Percentiles rank a stretch among this genome's conserved stretches.
Evolutionary conservation across 202 grass and related monocot species (phyloP).

Genomic region (Hordeum pubiflorum): DNA sequence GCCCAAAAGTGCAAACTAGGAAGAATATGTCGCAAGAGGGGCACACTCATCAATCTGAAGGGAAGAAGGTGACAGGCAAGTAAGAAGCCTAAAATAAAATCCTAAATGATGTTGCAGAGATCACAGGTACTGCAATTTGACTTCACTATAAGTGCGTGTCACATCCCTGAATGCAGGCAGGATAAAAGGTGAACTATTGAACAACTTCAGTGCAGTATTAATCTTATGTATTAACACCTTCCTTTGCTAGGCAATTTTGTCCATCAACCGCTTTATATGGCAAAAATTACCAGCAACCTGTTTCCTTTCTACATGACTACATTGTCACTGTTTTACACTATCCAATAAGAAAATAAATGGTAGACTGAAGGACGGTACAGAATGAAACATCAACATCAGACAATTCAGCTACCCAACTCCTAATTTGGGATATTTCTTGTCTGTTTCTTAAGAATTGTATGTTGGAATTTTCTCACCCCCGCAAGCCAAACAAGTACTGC

Average conservation of each 20-base stretch:
- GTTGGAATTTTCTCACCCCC: background rate
- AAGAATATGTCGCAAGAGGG: no score
- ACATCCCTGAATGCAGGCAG: background rate
- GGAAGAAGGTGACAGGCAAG: background rate
- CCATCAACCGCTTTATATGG: background rate
- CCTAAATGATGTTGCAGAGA: background rate
- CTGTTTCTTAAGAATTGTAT: constrained; percentile 18
- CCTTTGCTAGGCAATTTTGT: background rate
- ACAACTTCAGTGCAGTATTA: background rate
- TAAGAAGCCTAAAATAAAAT: background rate
- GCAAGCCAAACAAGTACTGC: background rate
- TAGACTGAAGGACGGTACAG: background rate
- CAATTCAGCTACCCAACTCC: constrained; percentile 15
- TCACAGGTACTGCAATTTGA: background rate
- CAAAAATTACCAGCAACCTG: background rate
- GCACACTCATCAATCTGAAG: background rate
- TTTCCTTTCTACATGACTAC: background rate
- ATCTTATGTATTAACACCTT: background rate
- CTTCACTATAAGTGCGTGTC: background rate
- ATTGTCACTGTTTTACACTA: background rate
- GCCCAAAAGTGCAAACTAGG: background rate
- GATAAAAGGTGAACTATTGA: background rate
- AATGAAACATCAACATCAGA: constrained; percentile 18
- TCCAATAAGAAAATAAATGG: constrained; percentile 1
- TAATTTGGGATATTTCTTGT: background rate